Percentiles rank a stretch among this genome's conserved stretches.
These are phyloP conservation scores for Candida sp. DNA, from an alignment of 1,139 yeast species.

Conservation along the genomic window DNA sequence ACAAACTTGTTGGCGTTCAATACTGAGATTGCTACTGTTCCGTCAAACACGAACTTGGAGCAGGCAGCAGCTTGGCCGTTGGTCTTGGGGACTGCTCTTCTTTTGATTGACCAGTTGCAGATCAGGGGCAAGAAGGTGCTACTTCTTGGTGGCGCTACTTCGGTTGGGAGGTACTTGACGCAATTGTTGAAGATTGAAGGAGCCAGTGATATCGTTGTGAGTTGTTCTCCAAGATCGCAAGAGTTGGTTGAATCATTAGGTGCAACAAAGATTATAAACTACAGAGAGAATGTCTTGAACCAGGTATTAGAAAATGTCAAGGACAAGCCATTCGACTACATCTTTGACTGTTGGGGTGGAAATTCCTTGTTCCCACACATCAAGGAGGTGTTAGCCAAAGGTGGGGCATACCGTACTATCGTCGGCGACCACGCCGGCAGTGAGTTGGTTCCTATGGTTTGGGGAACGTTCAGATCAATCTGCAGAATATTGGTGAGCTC, in stretches of 20 bases:
- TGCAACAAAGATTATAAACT: slow-evolving; percentile 55
- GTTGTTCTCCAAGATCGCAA: slow-evolving; percentile 34
- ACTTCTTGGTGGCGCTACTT: slow-evolving; percentile 75
- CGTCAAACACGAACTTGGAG: slow-evolving; percentile 46
- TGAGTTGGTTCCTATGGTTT: neutral
- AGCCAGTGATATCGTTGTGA: slow-evolving; percentile 48
- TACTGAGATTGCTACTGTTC: slow-evolving; percentile 46
- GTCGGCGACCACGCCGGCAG: slow-evolving; percentile 36
- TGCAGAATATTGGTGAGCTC: neutral
- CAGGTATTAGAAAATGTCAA: slow-evolving; percentile 25
- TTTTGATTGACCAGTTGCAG: slow-evolving; percentile 29
- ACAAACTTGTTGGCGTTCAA: slow-evolving; percentile 16
- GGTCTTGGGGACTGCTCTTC: slow-evolving; percentile 60
- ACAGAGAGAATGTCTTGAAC: slow-evolving; percentile 27
- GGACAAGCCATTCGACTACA: slow-evolving; percentile 28
- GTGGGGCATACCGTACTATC: slow-evolving; percentile 51
- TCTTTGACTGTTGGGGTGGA: slow-evolving; percentile 33
- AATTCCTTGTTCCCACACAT: slow-evolving; percentile 22
- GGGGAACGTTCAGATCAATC: neutral
- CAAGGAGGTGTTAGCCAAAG: slow-evolving; percentile 31
- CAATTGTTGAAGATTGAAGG: slow-evolving; percentile 58
- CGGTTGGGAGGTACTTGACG: slow-evolving; percentile 63
- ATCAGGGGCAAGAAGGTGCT: slow-evolving; percentile 37
- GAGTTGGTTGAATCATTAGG: slow-evolving; percentile 50
- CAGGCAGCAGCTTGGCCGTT: slow-evolving; percentile 65